Conservation (phyloP, 2,329 filamentous ascomycete genomes). For the Clonostachys solani region DNA sequence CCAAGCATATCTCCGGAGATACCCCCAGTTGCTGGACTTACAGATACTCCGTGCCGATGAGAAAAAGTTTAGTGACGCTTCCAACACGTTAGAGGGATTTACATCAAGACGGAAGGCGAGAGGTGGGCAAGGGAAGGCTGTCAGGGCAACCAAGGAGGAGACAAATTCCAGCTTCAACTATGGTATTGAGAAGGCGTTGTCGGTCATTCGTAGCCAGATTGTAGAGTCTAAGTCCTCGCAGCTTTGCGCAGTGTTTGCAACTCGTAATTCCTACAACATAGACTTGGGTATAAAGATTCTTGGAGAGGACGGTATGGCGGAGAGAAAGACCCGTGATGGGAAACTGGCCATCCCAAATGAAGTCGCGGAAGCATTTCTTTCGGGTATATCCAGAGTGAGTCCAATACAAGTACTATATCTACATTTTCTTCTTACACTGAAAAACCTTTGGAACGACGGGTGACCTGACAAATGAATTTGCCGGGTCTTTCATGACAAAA, state of each 20-base stretch:
- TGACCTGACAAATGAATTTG: conserved; percentile 8
- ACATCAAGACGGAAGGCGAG: neutral
- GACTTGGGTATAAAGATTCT: neutral
- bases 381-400: neutral
- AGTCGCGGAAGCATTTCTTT: conserved; percentile 1
- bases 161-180: neutral
- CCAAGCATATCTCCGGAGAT: conserved; percentile 10
- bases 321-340: neutral
- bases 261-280: neutral
- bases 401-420: neutral
- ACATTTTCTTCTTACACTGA: too few species aligned
- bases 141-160: conserved; percentile 3
- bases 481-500: conserved; percentile 5
- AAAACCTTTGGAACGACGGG: conserved; percentile 7
- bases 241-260: conserved; percentile 4
- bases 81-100: neutral
- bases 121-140: conserved; percentile 1
- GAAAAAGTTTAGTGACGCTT: conserved; percentile 10
- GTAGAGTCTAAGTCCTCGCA: conserved; percentile 2
- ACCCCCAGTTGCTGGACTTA: conserved; percentile 11
- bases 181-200: conserved; percentile 21
- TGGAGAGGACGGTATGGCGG: neutral
- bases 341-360: neutral
- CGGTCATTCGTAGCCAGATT: conserved; percentile 3
- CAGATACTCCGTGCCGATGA: conserved; percentile 10